Percentiles rank a stretch among this genome's conserved stretches.
Evolutionary conservation across 1,284 basidiomycete species (phyloP).

Genomic region (Ceratobasidium sp.): DNA sequence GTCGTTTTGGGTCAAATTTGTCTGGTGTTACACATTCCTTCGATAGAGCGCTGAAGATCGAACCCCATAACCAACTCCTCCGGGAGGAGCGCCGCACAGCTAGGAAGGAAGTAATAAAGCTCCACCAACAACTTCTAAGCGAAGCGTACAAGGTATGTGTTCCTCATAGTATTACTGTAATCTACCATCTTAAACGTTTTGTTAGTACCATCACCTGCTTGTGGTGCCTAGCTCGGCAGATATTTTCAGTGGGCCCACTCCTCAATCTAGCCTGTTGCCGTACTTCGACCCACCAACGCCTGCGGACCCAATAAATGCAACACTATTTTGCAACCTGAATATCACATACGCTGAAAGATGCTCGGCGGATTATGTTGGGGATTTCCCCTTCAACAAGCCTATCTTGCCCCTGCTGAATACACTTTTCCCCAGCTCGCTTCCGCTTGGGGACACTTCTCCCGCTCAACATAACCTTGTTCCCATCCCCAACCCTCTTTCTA

Average conservation of each 20-base stretch:
- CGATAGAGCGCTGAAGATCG: neutral
- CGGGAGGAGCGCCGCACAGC: neutral
- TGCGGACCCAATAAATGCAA: neutral
- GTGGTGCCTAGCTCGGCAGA: neutral
- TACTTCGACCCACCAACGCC: conserved; percentile 20
- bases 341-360: neutral
- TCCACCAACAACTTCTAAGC: neutral
- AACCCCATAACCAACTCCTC: neutral
- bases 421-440: neutral
- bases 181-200: neutral
- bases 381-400: neutral
- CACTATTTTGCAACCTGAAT: neutral
- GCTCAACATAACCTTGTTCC: neutral
- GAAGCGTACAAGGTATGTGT: neutral
- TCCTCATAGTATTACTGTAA: neutral
- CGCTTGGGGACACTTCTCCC: neutral
- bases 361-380: neutral
- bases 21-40: neutral
- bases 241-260: neutral
- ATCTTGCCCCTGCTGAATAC: neutral
- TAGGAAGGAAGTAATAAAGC: neutral
- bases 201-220: conserved; percentile 2
- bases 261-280: neutral
- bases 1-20: neutral
- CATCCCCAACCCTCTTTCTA: neutral